Evolutionary conservation across 2,329 filamentous ascomycete species (phyloP).

Genomic region (Alternaria postmessia): DNA sequence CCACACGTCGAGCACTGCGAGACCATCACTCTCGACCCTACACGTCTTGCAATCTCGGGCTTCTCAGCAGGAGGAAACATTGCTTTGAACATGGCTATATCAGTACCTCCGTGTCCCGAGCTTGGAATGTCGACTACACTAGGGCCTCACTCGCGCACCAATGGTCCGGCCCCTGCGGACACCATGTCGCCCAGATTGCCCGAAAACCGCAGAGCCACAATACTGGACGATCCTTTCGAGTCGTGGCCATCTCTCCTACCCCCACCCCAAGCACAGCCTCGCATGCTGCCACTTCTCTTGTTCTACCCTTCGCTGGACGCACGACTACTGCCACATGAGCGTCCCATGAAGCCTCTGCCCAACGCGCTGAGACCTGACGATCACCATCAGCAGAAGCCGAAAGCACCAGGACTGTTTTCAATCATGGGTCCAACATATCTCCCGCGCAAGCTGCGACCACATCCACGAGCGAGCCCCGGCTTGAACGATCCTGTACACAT

Average conservation of each 20-base stretch:
- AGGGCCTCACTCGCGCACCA: slow-evolving; percentile 13
- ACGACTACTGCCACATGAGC: slow-evolving; percentile 52
- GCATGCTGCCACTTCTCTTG: slow-evolving; percentile 51
- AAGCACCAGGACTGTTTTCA: slow-evolving; percentile 48
- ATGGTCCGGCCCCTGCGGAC: slow-evolving; percentile 18
- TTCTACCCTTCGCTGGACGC: slow-evolving; percentile 56
- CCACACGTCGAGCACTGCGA: slow-evolving; percentile 29
- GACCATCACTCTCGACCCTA: slow-evolving; percentile 49
- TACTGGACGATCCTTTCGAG: slow-evolving; percentile 41
- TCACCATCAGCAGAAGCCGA: slow-evolving; percentile 38
- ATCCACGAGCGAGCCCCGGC: slow-evolving; percentile 54
- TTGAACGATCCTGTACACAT: slow-evolving; percentile 45
- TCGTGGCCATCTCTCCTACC: slow-evolving; percentile 52
- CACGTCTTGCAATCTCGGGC: slow-evolving; percentile 53
- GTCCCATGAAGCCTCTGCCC: slow-evolving; percentile 47
- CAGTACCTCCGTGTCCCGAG: slow-evolving; percentile 42
- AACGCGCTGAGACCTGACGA: slow-evolving; percentile 46
- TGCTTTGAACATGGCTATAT: slow-evolving; percentile 55
- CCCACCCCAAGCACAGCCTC: slow-evolving; percentile 41
- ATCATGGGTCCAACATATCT: slow-evolving; percentile 55
- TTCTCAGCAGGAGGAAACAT: slow-evolving; percentile 59
- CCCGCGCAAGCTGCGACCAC: slow-evolving; percentile 46
- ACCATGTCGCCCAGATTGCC: slow-evolving; percentile 42
- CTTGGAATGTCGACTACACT: slow-evolving; percentile 25
- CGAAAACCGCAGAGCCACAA: slow-evolving; percentile 38